Evolutionary conservation across 768 basidiomycete genomes (phyloP).

Genomic region (Panus rudis): DNA sequence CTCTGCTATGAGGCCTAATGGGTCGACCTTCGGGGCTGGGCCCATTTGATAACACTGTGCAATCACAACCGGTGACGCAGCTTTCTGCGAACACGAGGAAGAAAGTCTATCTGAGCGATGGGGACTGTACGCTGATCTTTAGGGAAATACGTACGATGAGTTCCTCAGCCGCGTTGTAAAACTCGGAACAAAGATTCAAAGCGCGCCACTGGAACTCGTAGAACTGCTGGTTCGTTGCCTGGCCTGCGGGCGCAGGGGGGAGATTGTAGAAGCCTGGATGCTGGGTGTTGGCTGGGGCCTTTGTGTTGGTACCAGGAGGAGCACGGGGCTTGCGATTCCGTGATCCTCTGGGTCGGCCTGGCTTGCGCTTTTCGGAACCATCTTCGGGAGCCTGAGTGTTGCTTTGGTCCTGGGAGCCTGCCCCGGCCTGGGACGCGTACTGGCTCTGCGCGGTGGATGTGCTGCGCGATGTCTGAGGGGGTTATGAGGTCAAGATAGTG

Average conservation of each 20-base stretch:
- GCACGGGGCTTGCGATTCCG: conserved; percentile 57
- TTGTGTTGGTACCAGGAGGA: conserved; percentile 20
- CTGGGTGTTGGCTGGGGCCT: conserved; percentile 21
- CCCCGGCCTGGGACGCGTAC: background rate
- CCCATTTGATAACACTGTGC: conserved; percentile 79
- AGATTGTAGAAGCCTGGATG: conserved; percentile 37
- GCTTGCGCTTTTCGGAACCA: conserved; percentile 56
- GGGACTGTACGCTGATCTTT: too few species aligned
- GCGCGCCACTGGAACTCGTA: conserved; percentile 86
- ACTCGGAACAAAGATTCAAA: conserved; percentile 75
- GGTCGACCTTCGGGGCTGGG: conserved; percentile 62
- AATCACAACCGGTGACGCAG: conserved; percentile 60
- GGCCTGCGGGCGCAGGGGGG: conserved; percentile 38
- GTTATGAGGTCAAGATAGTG: background rate
- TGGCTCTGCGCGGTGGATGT: too few species aligned
- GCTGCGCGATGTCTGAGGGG: background rate
- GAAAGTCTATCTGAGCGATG: too few species aligned
- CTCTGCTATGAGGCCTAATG: conserved; percentile 63
- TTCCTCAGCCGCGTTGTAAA: conserved; percentile 81
- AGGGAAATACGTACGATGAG: conserved; percentile 52
- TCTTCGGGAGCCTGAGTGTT: conserved; percentile 23
- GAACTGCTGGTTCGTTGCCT: conserved; percentile 64
- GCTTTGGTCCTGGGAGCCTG: conserved; percentile 14
- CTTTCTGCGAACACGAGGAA: conserved; percentile 30
- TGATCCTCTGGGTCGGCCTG: conserved; percentile 74